phyloP scores from a whole-genome alignment of 805 yeast species.

The Candida suzukii region DNA sequence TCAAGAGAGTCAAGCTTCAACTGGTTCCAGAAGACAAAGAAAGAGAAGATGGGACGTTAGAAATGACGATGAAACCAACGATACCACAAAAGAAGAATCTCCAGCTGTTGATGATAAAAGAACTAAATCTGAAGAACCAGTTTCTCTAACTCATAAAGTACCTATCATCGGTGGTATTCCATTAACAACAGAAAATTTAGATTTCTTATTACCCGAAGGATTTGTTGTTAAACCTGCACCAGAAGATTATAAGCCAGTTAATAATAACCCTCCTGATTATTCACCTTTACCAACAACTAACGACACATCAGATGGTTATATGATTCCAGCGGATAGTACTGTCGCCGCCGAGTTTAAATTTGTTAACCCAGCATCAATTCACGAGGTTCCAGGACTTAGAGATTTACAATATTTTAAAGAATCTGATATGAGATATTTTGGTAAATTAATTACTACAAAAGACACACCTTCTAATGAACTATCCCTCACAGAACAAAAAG shows the following conservation, averaged over 20 bases:
- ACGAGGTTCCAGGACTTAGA: slow-evolving; percentile 56
- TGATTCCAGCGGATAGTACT: slow-evolving; percentile 44
- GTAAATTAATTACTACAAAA: slow-evolving; percentile 39
- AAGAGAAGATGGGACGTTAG: slow-evolving; percentile 41
- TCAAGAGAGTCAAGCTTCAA: no score
- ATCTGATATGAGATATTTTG: slow-evolving; percentile 67
- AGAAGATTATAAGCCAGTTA: slow-evolving; percentile 30
- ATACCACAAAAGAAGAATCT: slow-evolving; percentile 6
- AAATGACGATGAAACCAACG: slow-evolving; percentile 27
- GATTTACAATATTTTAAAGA: slow-evolving; percentile 66
- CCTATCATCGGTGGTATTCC: slow-evolving; percentile 28
- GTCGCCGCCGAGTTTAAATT: slow-evolving; percentile 19
- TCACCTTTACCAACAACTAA: slow-evolving; percentile 15
- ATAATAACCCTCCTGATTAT: slow-evolving; percentile 29
- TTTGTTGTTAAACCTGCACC: slow-evolving; percentile 41
- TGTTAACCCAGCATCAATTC: slow-evolving; percentile 31
- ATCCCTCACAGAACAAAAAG: slow-evolving; percentile 48
- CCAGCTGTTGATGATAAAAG: slow-evolving; percentile 4
- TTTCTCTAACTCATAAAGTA: background rate
- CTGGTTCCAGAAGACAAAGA: slow-evolving; percentile 11
- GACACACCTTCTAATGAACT: slow-evolving; percentile 26
- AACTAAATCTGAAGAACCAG: slow-evolving; percentile 9
- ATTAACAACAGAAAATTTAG: slow-evolving; percentile 40
- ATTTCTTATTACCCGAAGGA: slow-evolving; percentile 45
- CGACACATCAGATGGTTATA: slow-evolving; percentile 34